A percentile compares a stretch with the other conserved stretches of the same genome.
phyloP scores from a whole-genome alignment of 495 filamentous ascomycete species.

The Beverwykella pulmonaria region DNA sequence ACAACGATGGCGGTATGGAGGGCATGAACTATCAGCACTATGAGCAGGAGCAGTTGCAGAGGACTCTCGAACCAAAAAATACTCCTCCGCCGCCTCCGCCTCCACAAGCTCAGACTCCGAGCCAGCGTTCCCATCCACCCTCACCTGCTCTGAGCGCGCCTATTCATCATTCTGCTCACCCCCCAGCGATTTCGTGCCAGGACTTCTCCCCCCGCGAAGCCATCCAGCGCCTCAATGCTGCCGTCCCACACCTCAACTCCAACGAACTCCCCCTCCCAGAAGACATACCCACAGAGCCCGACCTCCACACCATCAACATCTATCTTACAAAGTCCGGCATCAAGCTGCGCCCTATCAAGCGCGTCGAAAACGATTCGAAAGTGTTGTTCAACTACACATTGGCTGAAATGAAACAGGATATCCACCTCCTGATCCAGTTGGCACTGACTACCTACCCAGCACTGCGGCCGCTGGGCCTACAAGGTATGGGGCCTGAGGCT shows the following conservation, averaged over 20 bases:
- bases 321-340: slow-evolving; percentile 3
- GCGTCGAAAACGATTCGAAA: neutral
- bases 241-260: neutral
- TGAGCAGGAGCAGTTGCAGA: neutral
- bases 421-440: neutral
- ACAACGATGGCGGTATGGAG: slow-evolving; percentile 3
- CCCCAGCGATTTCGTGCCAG: neutral
- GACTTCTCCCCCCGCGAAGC: neutral
- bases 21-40: neutral
- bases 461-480: neutral
- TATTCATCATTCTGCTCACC: neutral
- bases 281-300: neutral
- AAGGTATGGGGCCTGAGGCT: slow-evolving; percentile 22
- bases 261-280: neutral
- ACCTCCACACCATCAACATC: slow-evolving; percentile 2
- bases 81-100: neutral
- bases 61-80: neutral
- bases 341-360: neutral
- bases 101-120: neutral
- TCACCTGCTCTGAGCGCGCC: slow-evolving; percentile 1
- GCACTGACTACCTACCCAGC: neutral
- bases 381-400: neutral
- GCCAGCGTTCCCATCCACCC: neutral
- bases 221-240: neutral
- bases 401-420: neutral